Conservation (phyloP, 352 stramenopile genomes). For the Thalassiosira livingstoniorum region DNA sequence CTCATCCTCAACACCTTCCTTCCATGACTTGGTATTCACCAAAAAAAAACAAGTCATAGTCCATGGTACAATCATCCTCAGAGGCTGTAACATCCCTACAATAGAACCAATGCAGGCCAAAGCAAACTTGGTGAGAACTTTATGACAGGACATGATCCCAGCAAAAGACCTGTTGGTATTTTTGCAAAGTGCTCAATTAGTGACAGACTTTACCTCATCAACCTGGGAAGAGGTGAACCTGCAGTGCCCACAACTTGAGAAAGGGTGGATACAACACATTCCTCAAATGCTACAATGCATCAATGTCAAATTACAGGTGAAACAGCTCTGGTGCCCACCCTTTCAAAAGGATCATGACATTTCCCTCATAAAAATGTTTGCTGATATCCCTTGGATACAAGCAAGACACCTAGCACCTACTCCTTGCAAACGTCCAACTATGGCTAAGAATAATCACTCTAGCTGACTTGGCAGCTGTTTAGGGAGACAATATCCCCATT, state of each 20-base stretch:
- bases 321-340: not conserved
- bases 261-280: not conserved
- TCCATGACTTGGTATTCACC: not conserved
- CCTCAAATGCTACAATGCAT: not conserved
- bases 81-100: not conserved
- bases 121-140: not conserved
- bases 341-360: not conserved
- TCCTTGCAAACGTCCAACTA: not conserved
- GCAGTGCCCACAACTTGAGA: not conserved
- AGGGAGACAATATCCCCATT: not conserved
- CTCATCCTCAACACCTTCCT: not conserved
- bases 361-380: not conserved
- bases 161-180: not conserved
- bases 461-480: not conserved
- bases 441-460: slow-evolving; percentile 3
- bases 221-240: not conserved
- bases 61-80: not conserved
- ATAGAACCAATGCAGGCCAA: not conserved
- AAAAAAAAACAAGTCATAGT: not conserved
- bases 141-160: too few relatives aligned
- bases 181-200: not conserved
- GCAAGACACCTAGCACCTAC: not conserved
- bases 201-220: not conserved
- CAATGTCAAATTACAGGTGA: too few relatives aligned
- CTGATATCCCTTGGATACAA: not conserved